These are phyloP conservation scores for Apiospora saccharicola DNA, from an alignment of 2,329 filamentous ascomycete species.

Conservation along the genomic window DNA sequence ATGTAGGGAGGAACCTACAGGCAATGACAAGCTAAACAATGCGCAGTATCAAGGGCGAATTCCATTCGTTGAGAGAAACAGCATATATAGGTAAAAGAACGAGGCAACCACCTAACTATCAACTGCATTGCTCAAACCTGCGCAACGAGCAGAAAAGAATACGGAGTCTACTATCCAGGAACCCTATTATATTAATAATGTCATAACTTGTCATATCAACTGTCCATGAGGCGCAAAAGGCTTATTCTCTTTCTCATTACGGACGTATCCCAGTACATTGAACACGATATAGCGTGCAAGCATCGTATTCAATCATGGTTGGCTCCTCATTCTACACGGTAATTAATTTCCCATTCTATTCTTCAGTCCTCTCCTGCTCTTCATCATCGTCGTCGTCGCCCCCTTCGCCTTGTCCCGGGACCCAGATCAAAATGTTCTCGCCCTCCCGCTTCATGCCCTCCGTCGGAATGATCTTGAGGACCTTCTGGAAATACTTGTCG, in stretches of 20 bases:
- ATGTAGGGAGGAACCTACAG: background rate
- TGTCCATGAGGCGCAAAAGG: background rate
- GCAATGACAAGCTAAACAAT: no score
- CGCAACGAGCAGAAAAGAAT: no score
- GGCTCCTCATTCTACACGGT: background rate
- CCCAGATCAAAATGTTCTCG: constrained; percentile 70
- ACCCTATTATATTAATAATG: background rate
- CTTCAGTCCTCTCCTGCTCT: background rate
- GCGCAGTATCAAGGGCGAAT: background rate
- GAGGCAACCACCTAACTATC: background rate
- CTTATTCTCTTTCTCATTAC: background rate
- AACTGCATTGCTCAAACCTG: background rate
- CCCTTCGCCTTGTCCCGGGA: constrained; percentile 46
- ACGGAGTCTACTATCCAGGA: background rate
- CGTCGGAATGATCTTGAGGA: constrained; percentile 80
- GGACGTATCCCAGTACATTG: background rate
- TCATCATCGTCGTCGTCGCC: background rate
- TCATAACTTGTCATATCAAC: background rate
- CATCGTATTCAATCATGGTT: background rate
- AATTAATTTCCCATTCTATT: background rate
- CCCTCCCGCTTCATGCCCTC: constrained; percentile 73
- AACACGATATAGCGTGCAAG: background rate
- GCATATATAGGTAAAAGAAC: background rate
- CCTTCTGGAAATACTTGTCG: constrained; percentile 94
- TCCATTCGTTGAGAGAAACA: background rate